Evolutionary conservation across 176 grass and related monocot genomes (phyloP).

Genomic region (Raddia distichophylla): DNA sequence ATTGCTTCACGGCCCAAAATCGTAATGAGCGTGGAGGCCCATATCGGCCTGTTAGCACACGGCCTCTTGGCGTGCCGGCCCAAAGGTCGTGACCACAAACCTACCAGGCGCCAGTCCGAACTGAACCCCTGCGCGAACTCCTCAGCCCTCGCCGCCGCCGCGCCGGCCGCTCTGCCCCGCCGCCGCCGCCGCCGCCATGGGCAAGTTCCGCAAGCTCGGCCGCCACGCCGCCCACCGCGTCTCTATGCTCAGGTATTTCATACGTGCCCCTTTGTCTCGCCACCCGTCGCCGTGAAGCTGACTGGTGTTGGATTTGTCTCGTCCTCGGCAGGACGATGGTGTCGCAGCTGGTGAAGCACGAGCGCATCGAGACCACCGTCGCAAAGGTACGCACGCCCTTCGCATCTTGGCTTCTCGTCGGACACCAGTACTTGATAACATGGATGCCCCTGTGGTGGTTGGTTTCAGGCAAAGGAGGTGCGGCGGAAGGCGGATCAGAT

Average conservation of each 20-base stretch:
- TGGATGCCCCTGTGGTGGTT: background rate
- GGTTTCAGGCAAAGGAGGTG: conserved; percentile 87
- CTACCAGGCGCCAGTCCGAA: background rate
- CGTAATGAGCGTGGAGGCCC: background rate
- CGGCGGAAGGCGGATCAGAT: conserved; percentile 90
- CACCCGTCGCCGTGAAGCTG: background rate
- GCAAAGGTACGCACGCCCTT: conserved; percentile 62
- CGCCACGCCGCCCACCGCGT: conserved; percentile 63
- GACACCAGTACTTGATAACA: too few species aligned
- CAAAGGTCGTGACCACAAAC: conserved; percentile 3
- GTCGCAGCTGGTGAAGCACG: conserved; percentile 97
- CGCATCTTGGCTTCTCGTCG: conserved; percentile 4
- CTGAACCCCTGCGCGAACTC: conserved; percentile 21
- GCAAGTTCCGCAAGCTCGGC: conserved; percentile 77
- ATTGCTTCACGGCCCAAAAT: background rate
- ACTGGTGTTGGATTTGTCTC: conserved; percentile 32
- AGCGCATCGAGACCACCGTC: conserved; percentile 90
- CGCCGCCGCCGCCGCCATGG: conserved; percentile 45
- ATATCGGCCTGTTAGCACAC: too few species aligned
- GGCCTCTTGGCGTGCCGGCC: background rate
- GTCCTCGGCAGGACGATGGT: conserved; percentile 81
- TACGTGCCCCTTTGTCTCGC: background rate
- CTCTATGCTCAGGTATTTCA: conserved; percentile 66
- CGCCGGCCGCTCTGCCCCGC: conserved; percentile 33
- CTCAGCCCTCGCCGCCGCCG: conserved; percentile 47